phyloP scores from a whole-genome alignment of 2,329 filamentous ascomycete genomes.

The Pseudomassariella vexata region DNA sequence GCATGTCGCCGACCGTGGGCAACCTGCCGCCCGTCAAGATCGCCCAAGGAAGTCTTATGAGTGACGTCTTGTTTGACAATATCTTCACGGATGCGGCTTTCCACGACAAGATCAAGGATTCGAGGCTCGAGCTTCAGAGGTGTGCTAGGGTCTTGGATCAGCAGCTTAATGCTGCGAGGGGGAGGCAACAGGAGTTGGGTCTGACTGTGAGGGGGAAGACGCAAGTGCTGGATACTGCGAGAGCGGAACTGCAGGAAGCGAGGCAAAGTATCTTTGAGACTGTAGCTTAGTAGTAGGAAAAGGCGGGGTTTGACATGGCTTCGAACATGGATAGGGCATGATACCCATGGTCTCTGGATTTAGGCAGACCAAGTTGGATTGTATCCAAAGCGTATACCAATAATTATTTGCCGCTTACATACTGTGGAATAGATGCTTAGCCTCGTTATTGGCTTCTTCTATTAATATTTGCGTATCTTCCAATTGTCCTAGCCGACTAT shows the following conservation, averaged over 20 bases:
- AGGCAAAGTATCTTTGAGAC: constrained; percentile 36
- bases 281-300: constrained; percentile 5
- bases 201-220: constrained; percentile 25
- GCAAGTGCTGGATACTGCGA: constrained; percentile 24
- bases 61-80: constrained; percentile 50
- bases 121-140: constrained; percentile 28
- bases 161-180: constrained; percentile 19
- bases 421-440: too few species aligned
- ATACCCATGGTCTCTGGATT: too few species aligned
- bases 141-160: constrained; percentile 24
- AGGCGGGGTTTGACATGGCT: not conserved
- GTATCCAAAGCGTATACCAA: too few species aligned
- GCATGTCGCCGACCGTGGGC: constrained; percentile 30
- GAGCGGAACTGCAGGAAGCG: constrained; percentile 35
- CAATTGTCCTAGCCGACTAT: too few species aligned
- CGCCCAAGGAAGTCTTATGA: constrained; percentile 38
- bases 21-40: constrained; percentile 35
- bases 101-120: constrained; percentile 44
- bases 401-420: too few species aligned
- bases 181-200: constrained; percentile 17
- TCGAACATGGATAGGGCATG: too few species aligned
- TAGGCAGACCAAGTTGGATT: too few species aligned
- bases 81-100: constrained; percentile 47
- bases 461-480: too few species aligned
- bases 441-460: too few species aligned